Conservation (phyloP, 1,139 yeast species). For the Nakaseomyces bracarensis region DNA sequence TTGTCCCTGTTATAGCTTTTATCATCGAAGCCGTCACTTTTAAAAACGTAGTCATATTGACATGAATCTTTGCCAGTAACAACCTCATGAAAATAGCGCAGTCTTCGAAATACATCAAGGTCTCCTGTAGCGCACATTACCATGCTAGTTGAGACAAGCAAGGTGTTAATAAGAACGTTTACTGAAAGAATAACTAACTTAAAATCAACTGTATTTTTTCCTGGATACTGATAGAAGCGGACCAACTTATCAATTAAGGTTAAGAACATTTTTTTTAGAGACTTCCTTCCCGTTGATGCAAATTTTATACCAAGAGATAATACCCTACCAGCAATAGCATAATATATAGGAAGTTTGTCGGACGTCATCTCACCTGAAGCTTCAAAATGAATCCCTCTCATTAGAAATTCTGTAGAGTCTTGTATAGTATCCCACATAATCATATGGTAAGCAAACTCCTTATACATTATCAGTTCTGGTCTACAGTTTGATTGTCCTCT, state of each 20-base stretch:
- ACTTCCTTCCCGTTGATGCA: slow-evolving; percentile 59
- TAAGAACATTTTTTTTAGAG: slow-evolving; percentile 53
- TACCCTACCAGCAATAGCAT: slow-evolving; percentile 68
- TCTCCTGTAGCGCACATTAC: slow-evolving; percentile 94
- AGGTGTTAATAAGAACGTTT: slow-evolving; percentile 47
- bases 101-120: slow-evolving; percentile 61
- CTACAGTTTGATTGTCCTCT: slow-evolving; percentile 48
- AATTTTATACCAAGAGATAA: slow-evolving; percentile 65
- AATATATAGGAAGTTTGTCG: slow-evolving; percentile 56
- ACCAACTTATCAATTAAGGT: slow-evolving; percentile 54
- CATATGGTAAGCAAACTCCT: slow-evolving; percentile 60
- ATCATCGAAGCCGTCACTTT: neutral
- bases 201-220: slow-evolving; percentile 48
- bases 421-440: slow-evolving; percentile 71
- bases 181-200: slow-evolving; percentile 51
- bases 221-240: slow-evolving; percentile 43
- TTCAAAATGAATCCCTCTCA: slow-evolving; percentile 25
- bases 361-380: slow-evolving; percentile 40
- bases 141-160: slow-evolving; percentile 58
- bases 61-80: slow-evolving; percentile 27
- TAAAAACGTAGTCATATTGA: slow-evolving; percentile 12
- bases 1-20: neutral
- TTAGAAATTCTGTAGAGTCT: slow-evolving; percentile 49
- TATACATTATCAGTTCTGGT: slow-evolving; percentile 67
- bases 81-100: slow-evolving; percentile 57